Percentiles rank a stretch among this genome's conserved stretches.
These are phyloP conservation scores for Fusarium dlaminii DNA, from an alignment of 2,329 filamentous ascomycete genomes.

Conservation along the genomic window DNA sequence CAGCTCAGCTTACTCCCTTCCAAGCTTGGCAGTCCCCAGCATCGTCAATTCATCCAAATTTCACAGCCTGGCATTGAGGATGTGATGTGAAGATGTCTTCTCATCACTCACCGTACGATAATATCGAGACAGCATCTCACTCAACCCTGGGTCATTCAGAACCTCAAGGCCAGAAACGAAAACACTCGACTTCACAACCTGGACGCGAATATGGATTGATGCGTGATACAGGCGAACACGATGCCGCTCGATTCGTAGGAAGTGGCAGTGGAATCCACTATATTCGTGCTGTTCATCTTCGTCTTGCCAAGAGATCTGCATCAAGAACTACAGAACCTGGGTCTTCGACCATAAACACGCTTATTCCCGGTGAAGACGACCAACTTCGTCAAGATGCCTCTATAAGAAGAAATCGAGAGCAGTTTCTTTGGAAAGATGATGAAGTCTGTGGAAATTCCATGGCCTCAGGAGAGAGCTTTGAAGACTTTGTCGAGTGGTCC, in stretches of 20 bases:
- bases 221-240: conserved; percentile 58
- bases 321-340: conserved; percentile 23
- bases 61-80: neutral
- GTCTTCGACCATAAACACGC: conserved; percentile 30
- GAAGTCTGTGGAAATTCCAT: conserved; percentile 42
- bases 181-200: conserved; percentile 41
- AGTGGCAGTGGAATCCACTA: conserved; percentile 69
- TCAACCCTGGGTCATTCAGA: conserved; percentile 36
- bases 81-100: conserved; percentile 37
- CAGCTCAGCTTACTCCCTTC: neutral
- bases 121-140: conserved; percentile 41
- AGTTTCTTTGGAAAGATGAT: conserved; percentile 48
- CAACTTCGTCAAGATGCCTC: conserved; percentile 49
- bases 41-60: neutral
- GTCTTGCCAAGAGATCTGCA: conserved; percentile 48
- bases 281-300: conserved; percentile 63
- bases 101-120: conserved; percentile 43
- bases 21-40: neutral
- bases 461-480: conserved; percentile 47
- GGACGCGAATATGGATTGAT: conserved; percentile 55
- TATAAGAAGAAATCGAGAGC: conserved; percentile 11
- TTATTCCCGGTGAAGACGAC: conserved; percentile 68
- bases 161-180: conserved; percentile 41
- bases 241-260: conserved; percentile 63
- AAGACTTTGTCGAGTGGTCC: conserved; percentile 60